Percentiles rank a stretch among this genome's conserved stretches.
Conservation (phyloP, 495 filamentous ascomycete genomes). For the Barbatosphaeria neglecta region DNA sequence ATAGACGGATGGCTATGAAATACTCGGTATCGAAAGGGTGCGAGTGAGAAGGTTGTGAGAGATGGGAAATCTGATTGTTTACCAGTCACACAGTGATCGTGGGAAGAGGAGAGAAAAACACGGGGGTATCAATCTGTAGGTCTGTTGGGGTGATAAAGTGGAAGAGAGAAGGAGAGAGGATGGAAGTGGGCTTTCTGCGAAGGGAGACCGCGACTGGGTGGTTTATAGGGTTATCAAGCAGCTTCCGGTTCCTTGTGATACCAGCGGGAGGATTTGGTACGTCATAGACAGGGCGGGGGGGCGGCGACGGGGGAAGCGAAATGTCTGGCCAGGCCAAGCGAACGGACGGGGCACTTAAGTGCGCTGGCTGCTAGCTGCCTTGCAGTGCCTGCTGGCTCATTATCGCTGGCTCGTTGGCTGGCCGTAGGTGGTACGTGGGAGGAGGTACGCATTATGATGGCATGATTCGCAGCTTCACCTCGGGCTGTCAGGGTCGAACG, state of each 20-base stretch:
- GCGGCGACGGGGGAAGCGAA: not conserved
- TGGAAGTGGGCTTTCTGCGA: not conserved
- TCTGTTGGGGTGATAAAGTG: not conserved
- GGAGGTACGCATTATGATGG: not conserved
- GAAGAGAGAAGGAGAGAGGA: not conserved
- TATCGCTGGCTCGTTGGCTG: too few species aligned
- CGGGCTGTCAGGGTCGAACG: not conserved
- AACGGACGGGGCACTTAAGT: not conserved
- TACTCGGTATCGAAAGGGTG: not conserved
- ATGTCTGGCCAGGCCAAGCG: not conserved
- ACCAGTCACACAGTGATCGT: not conserved
- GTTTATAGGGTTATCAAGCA: not conserved
- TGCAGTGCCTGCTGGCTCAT: too few species aligned
- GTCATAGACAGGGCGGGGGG: not conserved
- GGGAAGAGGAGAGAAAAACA: not conserved
- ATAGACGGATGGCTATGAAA: not conserved
- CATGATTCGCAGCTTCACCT: not conserved
- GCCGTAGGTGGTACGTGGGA: too few species aligned
- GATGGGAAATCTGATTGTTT: too few species aligned
- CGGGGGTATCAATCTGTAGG: not conserved
- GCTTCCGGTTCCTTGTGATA: not conserved
- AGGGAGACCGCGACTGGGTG: not conserved
- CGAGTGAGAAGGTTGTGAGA: not conserved
- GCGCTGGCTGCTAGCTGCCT: not conserved
- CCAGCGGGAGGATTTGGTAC: not conserved